Conservation (phyloP, 2,329 filamentous ascomycete species). For the Lecanicillium sp. region DNA sequence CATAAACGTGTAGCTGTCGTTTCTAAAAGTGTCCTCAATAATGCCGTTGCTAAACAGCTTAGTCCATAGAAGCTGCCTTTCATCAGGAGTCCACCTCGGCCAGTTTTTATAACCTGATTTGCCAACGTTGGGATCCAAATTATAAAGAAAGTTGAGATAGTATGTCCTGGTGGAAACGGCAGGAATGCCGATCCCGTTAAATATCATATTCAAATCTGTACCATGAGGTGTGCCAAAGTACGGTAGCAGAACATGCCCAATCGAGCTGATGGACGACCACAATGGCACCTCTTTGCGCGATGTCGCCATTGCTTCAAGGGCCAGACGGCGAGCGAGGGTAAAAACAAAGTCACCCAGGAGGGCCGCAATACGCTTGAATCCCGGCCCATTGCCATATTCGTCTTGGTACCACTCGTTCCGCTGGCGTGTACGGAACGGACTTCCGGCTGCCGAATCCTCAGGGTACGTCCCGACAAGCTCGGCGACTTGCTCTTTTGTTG, state of each 20-base stretch:
- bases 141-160: constrained; percentile 65
- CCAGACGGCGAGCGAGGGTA: constrained; percentile 59
- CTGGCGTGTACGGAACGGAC: constrained; percentile 53
- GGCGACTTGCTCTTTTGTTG: constrained; percentile 41
- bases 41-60: too few species aligned
- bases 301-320: constrained; percentile 41
- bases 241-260: constrained; percentile 54
- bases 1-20: too few species aligned
- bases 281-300: constrained; percentile 49
- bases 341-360: constrained; percentile 70
- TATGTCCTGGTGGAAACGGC: constrained; percentile 57
- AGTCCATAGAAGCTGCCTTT: too few species aligned
- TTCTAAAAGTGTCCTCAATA: too few species aligned
- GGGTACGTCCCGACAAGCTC: constrained; percentile 56
- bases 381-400: too few species aligned
- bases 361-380: constrained; percentile 70
- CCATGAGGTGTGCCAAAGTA: constrained; percentile 71
- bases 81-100: constrained; percentile 22
- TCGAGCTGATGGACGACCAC: constrained; percentile 71
- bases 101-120: constrained; percentile 26
- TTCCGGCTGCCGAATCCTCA: constrained; percentile 42
- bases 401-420: constrained; percentile 66
- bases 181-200: constrained; percentile 53
- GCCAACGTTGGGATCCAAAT: constrained; percentile 58
- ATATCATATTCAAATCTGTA: constrained; percentile 60